Base-by-base conservation (phyloP, 2,329 filamentous ascomycete genomes). In the Alternaria arbusti region DNA sequence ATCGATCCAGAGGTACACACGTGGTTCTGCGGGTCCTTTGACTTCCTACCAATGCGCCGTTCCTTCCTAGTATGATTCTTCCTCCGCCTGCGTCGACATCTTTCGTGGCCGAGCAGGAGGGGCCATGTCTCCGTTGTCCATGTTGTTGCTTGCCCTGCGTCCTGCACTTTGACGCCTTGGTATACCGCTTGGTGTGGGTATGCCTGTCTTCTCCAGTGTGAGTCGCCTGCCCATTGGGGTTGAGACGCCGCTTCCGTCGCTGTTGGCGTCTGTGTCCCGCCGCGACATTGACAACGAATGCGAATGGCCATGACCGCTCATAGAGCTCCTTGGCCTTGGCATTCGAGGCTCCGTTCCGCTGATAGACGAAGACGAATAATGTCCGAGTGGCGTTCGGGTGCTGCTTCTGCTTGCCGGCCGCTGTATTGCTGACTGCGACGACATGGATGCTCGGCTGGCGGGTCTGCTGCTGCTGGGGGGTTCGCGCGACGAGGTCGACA, bases 271-370 rank as follows among this genome's bases (percentile, higher is more conserved):
- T 36, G 84, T 83, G 64, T 87, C 86, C 54, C 86, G 71, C 30
- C 74, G 52, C 10, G 75, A 74, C 44, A 74, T 67, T 9, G 75
- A 78, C 12, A 77, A 56, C 10, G 77, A 76, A 45, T 77, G 74
- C 3, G 74, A 71, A 55, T 81, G 75, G 26, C 66, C 65, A 60
- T 80, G 77, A 30, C 70, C 87, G 60, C 88, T 88, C 68, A 94
- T 83, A 13, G 91, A 93, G 54, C 90, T 93, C 54, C 91, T 86
- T 17, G 91, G 90, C 57, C 91, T 87, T 25, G 75, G 72, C 47
- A 78, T 65, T 47, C 77, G 73, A 44, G 74, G 72, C 61, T 77
- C 76, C 58, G 72, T 87, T 79, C 70, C 83, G 78, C 73, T 85
- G 64, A 82, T 82, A 54, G 84, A 81, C 60, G 83, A 81, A 59